These are phyloP conservation scores for Candida krabiensis DNA, from an alignment of 805 yeast genomes.

Conservation along the genomic window DNA sequence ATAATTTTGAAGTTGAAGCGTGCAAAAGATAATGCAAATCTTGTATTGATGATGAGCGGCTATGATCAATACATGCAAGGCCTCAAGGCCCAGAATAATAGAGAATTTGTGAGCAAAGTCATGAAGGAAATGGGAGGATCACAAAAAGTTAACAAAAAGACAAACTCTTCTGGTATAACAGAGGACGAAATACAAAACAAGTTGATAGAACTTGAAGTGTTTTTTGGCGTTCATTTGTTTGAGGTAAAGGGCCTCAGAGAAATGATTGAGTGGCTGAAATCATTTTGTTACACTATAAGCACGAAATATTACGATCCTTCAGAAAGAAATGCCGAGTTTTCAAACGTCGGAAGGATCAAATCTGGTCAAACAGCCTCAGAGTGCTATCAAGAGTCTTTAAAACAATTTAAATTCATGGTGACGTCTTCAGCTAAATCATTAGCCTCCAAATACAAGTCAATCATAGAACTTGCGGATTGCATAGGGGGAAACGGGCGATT, in stretches of 20 bases:
- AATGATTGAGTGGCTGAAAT: slow-evolving; percentile 50
- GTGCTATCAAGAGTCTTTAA: slow-evolving; percentile 48
- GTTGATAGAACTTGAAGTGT: slow-evolving; percentile 46
- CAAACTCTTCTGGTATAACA: slow-evolving; percentile 8
- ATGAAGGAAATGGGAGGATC: slow-evolving; percentile 13
- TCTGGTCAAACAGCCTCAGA: slow-evolving; percentile 52
- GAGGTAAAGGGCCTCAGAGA: slow-evolving; percentile 48
- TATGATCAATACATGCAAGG: slow-evolving; percentile 46
- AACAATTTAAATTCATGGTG: slow-evolving; percentile 60
- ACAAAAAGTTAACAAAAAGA: slow-evolving; percentile 10
- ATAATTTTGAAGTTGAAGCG: slow-evolving; percentile 24
- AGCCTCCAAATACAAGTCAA: slow-evolving; percentile 38
- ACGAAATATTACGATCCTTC: slow-evolving; percentile 53
- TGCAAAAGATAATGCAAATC: slow-evolving; percentile 26
- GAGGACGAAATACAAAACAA: slow-evolving; percentile 21
- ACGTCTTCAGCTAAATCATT: slow-evolving; percentile 48
- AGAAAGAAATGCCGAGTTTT: slow-evolving; percentile 52
- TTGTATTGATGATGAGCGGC: slow-evolving; percentile 49
- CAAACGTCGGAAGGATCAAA: slow-evolving; percentile 54
- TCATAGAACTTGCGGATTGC: slow-evolving; percentile 25
- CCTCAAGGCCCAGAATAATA: slow-evolving; percentile 46
- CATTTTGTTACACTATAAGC: slow-evolving; percentile 58
- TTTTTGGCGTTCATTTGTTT: slow-evolving; percentile 49
- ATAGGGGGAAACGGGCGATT: slow-evolving; percentile 1
- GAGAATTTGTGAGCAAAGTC: slow-evolving; percentile 38